These are phyloP conservation scores for Cordyceps militaris DNA, from an alignment of 2,329 filamentous ascomycete genomes.

Conservation along the genomic window DNA sequence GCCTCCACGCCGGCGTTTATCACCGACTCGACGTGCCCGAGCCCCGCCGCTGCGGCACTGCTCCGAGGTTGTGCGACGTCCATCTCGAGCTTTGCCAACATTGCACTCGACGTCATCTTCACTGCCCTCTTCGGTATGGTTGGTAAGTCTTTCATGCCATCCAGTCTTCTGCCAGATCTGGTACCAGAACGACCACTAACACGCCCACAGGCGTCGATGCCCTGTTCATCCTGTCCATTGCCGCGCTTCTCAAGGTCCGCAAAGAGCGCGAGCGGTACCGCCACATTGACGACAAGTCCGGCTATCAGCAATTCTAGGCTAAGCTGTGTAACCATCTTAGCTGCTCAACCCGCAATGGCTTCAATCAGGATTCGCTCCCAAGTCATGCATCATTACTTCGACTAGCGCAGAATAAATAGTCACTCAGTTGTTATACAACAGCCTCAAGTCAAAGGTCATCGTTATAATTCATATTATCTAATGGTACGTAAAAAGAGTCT, in stretches of 20 bases:
- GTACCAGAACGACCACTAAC: neutral
- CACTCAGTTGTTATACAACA: neutral
- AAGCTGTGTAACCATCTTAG: conserved; percentile 23
- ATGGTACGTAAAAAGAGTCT: neutral
- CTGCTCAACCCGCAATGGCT: neutral
- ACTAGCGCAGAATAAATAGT: neutral
- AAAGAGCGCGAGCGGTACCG: conserved; percentile 73
- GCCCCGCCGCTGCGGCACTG: conserved; percentile 61
- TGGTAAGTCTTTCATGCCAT: conserved; percentile 34
- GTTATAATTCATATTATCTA: conserved; percentile 9
- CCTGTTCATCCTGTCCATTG: conserved; percentile 61
- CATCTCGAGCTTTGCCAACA: conserved; percentile 62
- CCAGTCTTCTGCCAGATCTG: neutral
- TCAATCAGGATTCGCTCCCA: neutral
- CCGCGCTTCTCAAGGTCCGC: conserved; percentile 72
- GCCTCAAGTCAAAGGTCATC: neutral
- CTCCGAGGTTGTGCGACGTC: conserved; percentile 62
- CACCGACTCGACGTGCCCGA: conserved; percentile 60
- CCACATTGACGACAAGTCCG: conserved; percentile 73
- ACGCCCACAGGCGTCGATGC: conserved; percentile 48
- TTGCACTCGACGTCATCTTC: conserved; percentile 68
- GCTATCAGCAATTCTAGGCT: conserved; percentile 35
- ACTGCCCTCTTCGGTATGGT: conserved; percentile 76
- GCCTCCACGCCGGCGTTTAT: conserved; percentile 65
- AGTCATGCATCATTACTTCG: neutral